Base-by-base conservation (phyloP, 371 early-diverging fungal genomes). In the Rhizopus delemar region DNA sequence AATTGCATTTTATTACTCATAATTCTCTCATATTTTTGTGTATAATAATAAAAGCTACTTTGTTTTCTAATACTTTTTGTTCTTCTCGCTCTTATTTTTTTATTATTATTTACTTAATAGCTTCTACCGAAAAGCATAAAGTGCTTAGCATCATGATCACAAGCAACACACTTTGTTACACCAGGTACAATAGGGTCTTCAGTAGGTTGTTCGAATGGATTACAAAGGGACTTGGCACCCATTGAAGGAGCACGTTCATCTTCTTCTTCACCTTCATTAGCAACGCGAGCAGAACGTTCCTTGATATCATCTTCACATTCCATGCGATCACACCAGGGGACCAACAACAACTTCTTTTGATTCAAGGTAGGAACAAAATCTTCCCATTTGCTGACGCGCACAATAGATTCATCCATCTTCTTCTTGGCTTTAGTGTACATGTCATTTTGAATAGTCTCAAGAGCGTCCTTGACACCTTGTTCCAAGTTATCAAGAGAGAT, bases 141-240 rank as follows among this genome's bases (percentile, higher is more conserved):
- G 70, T 86, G 86, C 77, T 90, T 90, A 69, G 95, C 95, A 62
- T 85, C 72, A 58, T 86, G 74, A 43, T 84, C 89, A 70, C 95
- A 95, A 58, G 88, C 88, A 69, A 92, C 72, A 73, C 96, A 95
- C 82, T 90, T 90, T 59, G 90, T 89, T 53, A 79, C 85, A 57
- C 89, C 90, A 51, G 84, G 82, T 48, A 89, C 77, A 56, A 93
- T 85, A 15, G 91, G 88, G 49, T 81, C 81, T 56, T 93, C 83
- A 15, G 77, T 77, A 59, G 95, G 94, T 84, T 97, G 94, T 50
- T 86, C 83, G 73, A 95, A 95, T 22, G 99, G 99, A 73, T 98
- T 96, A 82, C 99, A 99, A 51, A 99, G 88, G 5, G 98, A 93
- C 80, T 99, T 99, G 66, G 99, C 99, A 55, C 99, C 99, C 95